A percentile compares a stretch with the other conserved stretches of the same genome.
phyloP scores from a whole-genome alignment of 441 rosid species.

The Erysimum cheiri region DNA sequence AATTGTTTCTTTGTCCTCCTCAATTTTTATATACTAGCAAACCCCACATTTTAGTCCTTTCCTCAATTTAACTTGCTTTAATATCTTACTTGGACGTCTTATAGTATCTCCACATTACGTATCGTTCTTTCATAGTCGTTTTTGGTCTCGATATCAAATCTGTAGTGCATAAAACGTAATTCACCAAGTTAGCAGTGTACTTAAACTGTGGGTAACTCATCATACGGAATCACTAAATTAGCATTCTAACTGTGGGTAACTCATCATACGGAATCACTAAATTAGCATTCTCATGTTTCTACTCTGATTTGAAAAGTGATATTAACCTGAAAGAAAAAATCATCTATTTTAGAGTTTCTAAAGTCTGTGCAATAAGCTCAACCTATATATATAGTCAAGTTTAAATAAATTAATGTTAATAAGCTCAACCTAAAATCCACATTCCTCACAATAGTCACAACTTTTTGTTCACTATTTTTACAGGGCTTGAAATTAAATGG shows the following conservation, averaged over 20 bases:
- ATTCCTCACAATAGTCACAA: too few species aligned
- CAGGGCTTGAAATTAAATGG: too few species aligned
- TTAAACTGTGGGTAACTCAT: not conserved
- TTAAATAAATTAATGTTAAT: too few species aligned
- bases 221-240: not conserved
- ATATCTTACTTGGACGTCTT: not conserved
- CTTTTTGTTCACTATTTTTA: too few species aligned
- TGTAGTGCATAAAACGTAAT: not conserved
- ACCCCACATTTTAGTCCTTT: not conserved
- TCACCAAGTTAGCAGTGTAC: not conserved
- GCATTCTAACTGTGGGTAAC: too few species aligned
- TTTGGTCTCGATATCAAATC: not conserved
- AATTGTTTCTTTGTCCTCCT: constrained; percentile 7
- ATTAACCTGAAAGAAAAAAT: not conserved
- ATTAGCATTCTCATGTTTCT: constrained; percentile 6
- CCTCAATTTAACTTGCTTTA: constrained; percentile 1
- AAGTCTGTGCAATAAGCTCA: not conserved
- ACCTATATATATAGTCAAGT: not conserved
- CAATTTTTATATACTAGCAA: constrained; percentile 9
- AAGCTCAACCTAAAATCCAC: too few species aligned
- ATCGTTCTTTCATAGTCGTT: not conserved
- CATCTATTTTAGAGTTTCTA: not conserved
- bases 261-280: constrained; percentile 8
- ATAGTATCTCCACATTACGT: not conserved
- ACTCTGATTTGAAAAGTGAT: not conserved